Conservation (phyloP, 768 basidiomycete genomes). For the Trametes cingulata region DNA sequence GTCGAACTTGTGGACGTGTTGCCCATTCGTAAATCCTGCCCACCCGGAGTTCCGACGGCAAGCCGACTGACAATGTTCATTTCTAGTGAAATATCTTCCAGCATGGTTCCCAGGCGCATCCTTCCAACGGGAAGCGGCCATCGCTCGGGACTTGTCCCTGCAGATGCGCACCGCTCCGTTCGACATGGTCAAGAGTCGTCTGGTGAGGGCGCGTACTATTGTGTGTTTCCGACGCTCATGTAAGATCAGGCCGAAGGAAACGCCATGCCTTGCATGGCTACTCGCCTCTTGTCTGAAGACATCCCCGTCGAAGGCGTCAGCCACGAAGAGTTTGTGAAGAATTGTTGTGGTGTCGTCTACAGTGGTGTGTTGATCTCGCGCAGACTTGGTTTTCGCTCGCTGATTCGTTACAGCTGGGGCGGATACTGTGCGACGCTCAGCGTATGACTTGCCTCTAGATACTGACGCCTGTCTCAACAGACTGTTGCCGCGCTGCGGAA, state of each 20-base stretch:
- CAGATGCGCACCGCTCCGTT: background rate
- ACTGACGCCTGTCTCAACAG: too few relatives aligned
- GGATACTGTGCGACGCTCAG: conserved; percentile 1
- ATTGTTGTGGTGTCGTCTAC: background rate
- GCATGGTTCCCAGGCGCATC: conserved; percentile 23
- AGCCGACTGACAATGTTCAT: too few relatives aligned
- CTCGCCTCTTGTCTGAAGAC: background rate
- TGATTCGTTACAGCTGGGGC: conserved; percentile 7
- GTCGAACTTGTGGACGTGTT: background rate
- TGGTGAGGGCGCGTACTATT: background rate
- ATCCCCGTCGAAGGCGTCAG: background rate
- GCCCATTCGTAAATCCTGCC: background rate
- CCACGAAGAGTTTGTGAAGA: background rate
- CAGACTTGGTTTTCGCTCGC: too few relatives aligned
- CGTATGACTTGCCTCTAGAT: background rate
- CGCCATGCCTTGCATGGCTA: background rate
- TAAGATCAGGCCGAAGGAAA: background rate
- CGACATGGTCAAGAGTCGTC: background rate
- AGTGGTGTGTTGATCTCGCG: background rate
- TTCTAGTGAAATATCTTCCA: conserved; percentile 17
- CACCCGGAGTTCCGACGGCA: too few relatives aligned
- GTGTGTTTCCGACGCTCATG: too few relatives aligned
- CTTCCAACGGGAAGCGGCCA: conserved; percentile 13
- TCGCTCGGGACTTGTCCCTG: background rate
- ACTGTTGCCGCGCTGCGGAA: conserved; percentile 35